These are phyloP conservation scores for Sanguinoderma infundibulare DNA, from an alignment of 1,284 basidiomycete species.

Conservation along the genomic window DNA sequence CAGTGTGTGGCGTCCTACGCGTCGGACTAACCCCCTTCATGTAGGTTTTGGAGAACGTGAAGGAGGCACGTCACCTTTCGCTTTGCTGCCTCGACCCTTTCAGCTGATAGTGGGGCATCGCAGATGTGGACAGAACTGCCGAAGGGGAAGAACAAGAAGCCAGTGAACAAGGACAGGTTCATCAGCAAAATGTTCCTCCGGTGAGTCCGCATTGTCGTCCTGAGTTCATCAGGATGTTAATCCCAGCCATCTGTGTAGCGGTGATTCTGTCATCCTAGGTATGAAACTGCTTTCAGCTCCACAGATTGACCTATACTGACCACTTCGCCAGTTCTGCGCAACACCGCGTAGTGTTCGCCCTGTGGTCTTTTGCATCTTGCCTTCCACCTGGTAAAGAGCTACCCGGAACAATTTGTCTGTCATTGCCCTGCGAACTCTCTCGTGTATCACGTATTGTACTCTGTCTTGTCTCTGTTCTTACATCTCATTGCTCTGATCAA, in stretches of 20 bases:
- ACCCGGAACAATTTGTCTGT: neutral
- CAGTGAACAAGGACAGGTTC: constrained; percentile 98
- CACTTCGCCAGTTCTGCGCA: constrained; percentile 71
- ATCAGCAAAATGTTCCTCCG: constrained; percentile 97
- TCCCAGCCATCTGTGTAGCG: constrained; percentile 49
- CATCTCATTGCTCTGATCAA: neutral
- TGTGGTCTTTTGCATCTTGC: neutral
- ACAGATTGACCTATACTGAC: constrained; percentile 16
- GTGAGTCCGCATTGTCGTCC: constrained; percentile 44
- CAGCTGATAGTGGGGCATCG: constrained; percentile 13
- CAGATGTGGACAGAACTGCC: constrained; percentile 99
- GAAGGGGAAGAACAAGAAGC: constrained; percentile 98
- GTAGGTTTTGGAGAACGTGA: constrained; percentile 94
- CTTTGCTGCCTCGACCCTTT: neutral
- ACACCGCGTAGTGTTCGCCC: constrained; percentile 64
- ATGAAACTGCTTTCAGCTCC: constrained; percentile 36
- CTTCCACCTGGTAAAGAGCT: neutral
- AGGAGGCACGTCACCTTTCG: constrained; percentile 66
- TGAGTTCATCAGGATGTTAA: neutral
- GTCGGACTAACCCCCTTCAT: neutral
- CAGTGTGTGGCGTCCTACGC: neutral
- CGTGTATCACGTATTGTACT: constrained; percentile 27
- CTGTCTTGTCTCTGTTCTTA: constrained; percentile 2
- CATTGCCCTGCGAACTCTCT: constrained; percentile 14
- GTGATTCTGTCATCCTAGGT: constrained; percentile 96